Evolutionary conservation across 1,284 basidiomycete genomes (phyloP), one percentile per base, ranked within the genome.

Genomic region (Phlebopus sp.): DNA sequence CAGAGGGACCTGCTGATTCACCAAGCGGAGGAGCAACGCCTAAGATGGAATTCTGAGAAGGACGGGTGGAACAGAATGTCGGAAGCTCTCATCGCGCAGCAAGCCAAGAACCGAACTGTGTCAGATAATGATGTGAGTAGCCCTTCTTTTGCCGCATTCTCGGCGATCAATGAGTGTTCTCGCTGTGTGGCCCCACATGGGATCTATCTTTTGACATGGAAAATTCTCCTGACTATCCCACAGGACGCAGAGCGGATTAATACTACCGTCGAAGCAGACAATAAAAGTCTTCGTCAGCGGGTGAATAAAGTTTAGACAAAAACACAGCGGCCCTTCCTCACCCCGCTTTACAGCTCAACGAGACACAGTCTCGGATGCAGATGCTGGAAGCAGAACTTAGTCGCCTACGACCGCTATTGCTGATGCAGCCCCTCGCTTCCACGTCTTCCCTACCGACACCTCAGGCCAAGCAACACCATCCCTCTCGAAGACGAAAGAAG

Each of bases 11-110:
- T 77, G 47, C 55, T 87, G 10, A 51, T 79, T 2, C 63, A 63
- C 15, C 74, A 78, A 42, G 66, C 71, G 6, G 72, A 76, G 37
- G 78, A 83, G 42, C 79, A 84, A 44, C 71, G 71, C n/a, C 69
- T 69, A 7, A 70, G 76, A 34, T 84, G 81, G 80, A 66, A 76
- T 30, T 74, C 77, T 0, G 84, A 86, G 58, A 72, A 75, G 52
- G 77, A 78, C 6, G 70, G 74, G 4, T 87, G 81, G 78, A 74
- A 73, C 11, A 71, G 84, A 45, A 77, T 75, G 50, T 76, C 79
- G 0, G 84, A 87, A 51, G 83, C 82, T 5, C 69, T 88, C 35
- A 70, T 84, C 46, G 61, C 67, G 1, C 77, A 77, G 47, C 69
- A 73, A 36, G 68, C 69, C 44, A 74, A 69, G 42, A 69, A 67